phyloP scores from a whole-genome alignment of 2,329 filamentous ascomycete species.

The Domatiomyces catenatus region DNA sequence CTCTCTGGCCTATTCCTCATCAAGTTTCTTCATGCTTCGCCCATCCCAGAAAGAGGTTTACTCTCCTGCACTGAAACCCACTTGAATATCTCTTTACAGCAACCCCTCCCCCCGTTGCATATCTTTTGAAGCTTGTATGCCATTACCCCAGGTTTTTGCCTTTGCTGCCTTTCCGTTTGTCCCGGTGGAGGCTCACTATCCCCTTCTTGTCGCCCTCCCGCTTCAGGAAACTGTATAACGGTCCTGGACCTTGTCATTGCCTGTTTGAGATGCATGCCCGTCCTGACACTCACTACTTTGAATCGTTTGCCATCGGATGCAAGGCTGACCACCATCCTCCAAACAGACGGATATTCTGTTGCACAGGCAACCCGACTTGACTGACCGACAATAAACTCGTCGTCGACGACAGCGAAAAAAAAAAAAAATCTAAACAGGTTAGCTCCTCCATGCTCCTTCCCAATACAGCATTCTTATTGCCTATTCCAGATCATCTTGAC shows the following conservation, averaged over 20 bases:
- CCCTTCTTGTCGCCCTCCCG: background rate
- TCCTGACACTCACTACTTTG: background rate
- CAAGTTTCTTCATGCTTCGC: slow-evolving; percentile 12
- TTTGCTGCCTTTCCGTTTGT: background rate
- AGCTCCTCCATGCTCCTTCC: no score
- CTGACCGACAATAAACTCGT: background rate
- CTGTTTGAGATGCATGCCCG: background rate
- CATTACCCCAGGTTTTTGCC: slow-evolving; percentile 10
- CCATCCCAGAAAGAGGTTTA: slow-evolving; percentile 14
- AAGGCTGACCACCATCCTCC: background rate
- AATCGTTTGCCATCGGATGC: background rate
- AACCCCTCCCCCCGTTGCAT: slow-evolving; percentile 12
- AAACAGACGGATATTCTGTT: background rate
- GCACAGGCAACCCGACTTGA: background rate
- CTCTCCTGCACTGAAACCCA: slow-evolving; percentile 12
- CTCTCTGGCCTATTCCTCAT: slow-evolving; percentile 4
- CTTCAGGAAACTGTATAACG: background rate
- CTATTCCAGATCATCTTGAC: background rate
- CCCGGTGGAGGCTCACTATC: background rate
- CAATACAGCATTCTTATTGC: no score
- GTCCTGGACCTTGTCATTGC: background rate
- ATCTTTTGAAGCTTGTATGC: slow-evolving; percentile 7
- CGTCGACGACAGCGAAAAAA: background rate
- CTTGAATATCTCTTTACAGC: slow-evolving; percentile 13
- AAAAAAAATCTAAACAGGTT: background rate